Evolutionary conservation across 345 rosid genomes (phyloP).

Genomic region (Brassica incana): DNA sequence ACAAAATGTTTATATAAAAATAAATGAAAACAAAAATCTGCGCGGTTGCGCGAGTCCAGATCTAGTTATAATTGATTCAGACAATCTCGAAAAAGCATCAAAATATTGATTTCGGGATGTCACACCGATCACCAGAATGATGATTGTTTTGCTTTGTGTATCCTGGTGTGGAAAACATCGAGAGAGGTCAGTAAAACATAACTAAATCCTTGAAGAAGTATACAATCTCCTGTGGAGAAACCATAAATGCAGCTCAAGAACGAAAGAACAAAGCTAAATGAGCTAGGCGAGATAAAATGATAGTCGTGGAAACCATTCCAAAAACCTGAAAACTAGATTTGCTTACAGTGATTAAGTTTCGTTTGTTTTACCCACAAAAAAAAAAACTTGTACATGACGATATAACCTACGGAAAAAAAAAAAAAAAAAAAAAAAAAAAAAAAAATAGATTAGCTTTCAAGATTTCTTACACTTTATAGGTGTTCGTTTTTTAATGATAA

Average conservation of each 20-base stretch:
- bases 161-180: too few relatives aligned
- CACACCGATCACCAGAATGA: too few relatives aligned
- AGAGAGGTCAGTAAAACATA: background rate
- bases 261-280: background rate
- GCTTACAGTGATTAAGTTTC: background rate
- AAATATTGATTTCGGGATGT: too few relatives aligned
- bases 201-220: background rate
- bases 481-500: background rate
- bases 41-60: too few relatives aligned
- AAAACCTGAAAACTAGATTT: background rate
- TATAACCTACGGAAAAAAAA: background rate
- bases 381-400: background rate
- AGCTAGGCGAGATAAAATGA: background rate
- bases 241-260: background rate
- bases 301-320: background rate
- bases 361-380: too few relatives aligned
- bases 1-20: too few relatives aligned
- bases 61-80: too few relatives aligned
- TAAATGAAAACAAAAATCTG: too few relatives aligned
- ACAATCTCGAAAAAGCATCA: too few relatives aligned
- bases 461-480: background rate
- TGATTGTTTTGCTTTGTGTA: background rate
- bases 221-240: background rate
- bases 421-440: too few relatives aligned
- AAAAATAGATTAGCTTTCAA: background rate